Conservation (phyloP, 441 rosid species). For the Codiaeum variegatum region DNA sequence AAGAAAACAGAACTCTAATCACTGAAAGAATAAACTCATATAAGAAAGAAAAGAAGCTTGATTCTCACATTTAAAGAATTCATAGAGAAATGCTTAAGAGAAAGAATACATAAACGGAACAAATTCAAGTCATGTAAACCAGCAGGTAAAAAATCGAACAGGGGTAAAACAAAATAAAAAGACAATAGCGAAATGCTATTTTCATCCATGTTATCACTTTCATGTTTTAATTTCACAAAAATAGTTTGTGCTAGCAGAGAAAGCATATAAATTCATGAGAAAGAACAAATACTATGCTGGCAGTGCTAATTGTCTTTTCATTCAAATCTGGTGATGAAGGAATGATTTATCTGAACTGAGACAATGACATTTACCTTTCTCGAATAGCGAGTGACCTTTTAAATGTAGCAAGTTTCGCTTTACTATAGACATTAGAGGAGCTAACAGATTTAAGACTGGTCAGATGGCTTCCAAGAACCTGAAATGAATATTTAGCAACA, state of each 20-base stretch:
- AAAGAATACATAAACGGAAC: too few species aligned
- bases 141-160: neutral
- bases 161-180: neutral
- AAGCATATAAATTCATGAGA: neutral
- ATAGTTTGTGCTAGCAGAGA: neutral
- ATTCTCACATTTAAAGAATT: constrained; percentile 64
- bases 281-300: neutral
- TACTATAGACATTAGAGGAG: constrained; percentile 5
- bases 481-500: neutral
- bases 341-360: neutral
- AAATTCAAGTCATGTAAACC: neutral
- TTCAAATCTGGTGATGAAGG: neutral
- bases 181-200: neutral
- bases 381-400: constrained; percentile 22
- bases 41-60: neutral
- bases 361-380: constrained; percentile 25
- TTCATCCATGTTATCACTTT: neutral
- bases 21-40: neutral
- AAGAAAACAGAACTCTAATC: neutral
- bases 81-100: too few species aligned
- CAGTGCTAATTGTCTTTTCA: neutral
- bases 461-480: constrained; percentile 29
- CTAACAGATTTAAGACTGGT: constrained; percentile 10
- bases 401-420: constrained; percentile 2
- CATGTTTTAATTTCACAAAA: neutral